Evolutionary conservation across 1,284 basidiomycete species (phyloP), one percentile per base, ranked within the genome.

Genomic region (Flammula alnicola): DNA sequence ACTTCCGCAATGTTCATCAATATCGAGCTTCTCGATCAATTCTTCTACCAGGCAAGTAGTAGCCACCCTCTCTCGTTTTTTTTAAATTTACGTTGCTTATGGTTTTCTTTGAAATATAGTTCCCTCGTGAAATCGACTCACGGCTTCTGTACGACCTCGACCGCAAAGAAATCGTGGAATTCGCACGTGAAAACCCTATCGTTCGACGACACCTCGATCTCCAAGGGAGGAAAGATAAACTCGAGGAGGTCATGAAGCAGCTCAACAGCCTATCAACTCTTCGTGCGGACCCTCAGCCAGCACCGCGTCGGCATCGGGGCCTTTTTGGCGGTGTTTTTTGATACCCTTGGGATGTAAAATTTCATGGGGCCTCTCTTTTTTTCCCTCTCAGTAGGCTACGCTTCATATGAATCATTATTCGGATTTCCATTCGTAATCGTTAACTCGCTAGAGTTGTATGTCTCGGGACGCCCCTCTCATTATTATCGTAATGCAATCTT

Each of bases 1-100:
- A 98, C 95, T 0, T 91, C 93, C 0, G 87, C 95, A 2, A 95
- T 98, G 91, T 99, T 99, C 72, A 96, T 99, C 78, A 98, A 93
- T 72, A 95, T 98, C 51, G 96, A 99, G 69, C 77, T 99, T 7
- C 81, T 99, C 1, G 92, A 95, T 63, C 95, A 98, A 64, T 99
- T 99, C 80, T 98, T 99, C 76, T 98, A 98, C 66, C 93, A 95
- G 76, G 91, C 91, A 59, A 47, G 78, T 42, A 26, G n/a, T n/a
- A n/a, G n/a, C n/a, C n/a, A n/a, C n/a, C n/a, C n/a, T 29, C 5
- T 16, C 22, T 7, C 39, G 19, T 19, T n/a, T n/a, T n/a, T n/a
- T n/a, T n/a, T n/a, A n/a, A n/a, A n/a, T 12, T 8, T n/a, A 16
- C 12, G 29, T 17, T 31, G 7, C 35, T 44, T 9, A 35, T 16